Conservation (phyloP, 2,329 filamentous ascomycete species). For the Chaetomium sp. region DNA sequence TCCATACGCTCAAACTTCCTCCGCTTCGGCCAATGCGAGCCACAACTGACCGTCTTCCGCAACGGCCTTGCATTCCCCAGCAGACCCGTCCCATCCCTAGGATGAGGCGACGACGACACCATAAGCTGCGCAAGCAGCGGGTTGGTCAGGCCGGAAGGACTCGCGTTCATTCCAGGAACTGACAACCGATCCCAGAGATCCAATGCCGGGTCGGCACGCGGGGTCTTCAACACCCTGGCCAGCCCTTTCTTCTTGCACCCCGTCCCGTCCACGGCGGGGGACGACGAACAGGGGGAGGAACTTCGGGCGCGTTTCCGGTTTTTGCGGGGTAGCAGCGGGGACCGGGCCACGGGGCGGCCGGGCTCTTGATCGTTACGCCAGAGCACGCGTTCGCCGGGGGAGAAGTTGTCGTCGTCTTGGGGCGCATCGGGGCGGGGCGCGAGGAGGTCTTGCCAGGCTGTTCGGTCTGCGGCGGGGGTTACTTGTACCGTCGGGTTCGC, state of each 20-base stretch:
- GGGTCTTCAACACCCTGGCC: constrained; percentile 55
- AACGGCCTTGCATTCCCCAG: constrained; percentile 43
- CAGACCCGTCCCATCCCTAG: constrained; percentile 34
- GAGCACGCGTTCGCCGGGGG: constrained; percentile 54
- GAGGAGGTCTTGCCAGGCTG: constrained; percentile 55
- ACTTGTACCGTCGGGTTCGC: constrained; percentile 47
- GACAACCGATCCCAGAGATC: constrained; percentile 75
- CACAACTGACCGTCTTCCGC: constrained; percentile 62
- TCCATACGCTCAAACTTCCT: constrained; percentile 50
- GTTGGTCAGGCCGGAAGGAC: constrained; percentile 43
- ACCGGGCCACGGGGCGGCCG: constrained; percentile 36
- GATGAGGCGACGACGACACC: constrained; percentile 63
- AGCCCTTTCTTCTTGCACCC: constrained; percentile 51
- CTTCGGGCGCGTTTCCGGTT: constrained; percentile 64
- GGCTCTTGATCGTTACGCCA: constrained; percentile 48
- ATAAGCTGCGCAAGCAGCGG: constrained; percentile 59
- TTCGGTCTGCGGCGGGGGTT: constrained; percentile 39
- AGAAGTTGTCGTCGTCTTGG: constrained; percentile 37
- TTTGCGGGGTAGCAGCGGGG: constrained; percentile 43
- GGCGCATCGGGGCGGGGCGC: constrained; percentile 32
- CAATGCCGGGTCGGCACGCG: constrained; percentile 63
- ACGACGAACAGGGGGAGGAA: constrained; percentile 67
- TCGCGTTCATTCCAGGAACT: constrained; percentile 39
- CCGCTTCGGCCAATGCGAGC: constrained; percentile 65
- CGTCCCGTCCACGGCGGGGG: constrained; percentile 42